phyloP scores from a whole-genome alignment of 495 filamentous ascomycete genomes.

The Chaetomium fimeti region DNA sequence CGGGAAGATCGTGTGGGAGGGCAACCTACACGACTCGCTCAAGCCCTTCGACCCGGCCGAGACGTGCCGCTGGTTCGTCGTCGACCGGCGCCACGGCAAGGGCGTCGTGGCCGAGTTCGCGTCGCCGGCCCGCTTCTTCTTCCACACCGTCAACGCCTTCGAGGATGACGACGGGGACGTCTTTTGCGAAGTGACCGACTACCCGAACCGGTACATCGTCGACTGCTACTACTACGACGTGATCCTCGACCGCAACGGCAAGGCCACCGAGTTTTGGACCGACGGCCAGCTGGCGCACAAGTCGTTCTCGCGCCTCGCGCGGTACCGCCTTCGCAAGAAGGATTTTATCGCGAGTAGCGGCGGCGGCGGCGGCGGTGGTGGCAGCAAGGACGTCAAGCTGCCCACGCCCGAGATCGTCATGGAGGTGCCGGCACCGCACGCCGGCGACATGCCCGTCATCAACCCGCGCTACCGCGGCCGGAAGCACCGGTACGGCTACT shows the following conservation, averaged over 20 bases:
- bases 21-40: constrained; percentile 59
- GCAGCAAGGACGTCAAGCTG: background rate
- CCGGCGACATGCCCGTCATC: constrained; percentile 65
- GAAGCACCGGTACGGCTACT: constrained; percentile 65
- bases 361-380: background rate
- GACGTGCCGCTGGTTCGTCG: constrained; percentile 63
- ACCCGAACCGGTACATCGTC: constrained; percentile 56
- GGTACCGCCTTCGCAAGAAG: constrained; percentile 40
- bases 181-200: constrained; percentile 57
- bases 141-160: constrained; percentile 75
- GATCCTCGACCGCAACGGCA: constrained; percentile 44
- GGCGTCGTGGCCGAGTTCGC: constrained; percentile 61
- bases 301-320: constrained; percentile 39
- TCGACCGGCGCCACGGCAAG: constrained; percentile 55
- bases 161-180: constrained; percentile 49
- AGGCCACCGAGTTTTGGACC: constrained; percentile 31
- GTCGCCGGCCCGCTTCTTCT: constrained; percentile 64
- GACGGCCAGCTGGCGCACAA: constrained; percentile 37
- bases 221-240: constrained; percentile 60
- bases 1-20: constrained; percentile 51
- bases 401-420: constrained; percentile 9
- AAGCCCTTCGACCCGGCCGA: constrained; percentile 50
- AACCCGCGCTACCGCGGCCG: constrained; percentile 57
- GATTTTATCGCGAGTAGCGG: background rate
- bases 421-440: constrained; percentile 38